Base-by-base conservation (phyloP, 2,329 filamentous ascomycete genomes). In the Xylaria sp. region DNA sequence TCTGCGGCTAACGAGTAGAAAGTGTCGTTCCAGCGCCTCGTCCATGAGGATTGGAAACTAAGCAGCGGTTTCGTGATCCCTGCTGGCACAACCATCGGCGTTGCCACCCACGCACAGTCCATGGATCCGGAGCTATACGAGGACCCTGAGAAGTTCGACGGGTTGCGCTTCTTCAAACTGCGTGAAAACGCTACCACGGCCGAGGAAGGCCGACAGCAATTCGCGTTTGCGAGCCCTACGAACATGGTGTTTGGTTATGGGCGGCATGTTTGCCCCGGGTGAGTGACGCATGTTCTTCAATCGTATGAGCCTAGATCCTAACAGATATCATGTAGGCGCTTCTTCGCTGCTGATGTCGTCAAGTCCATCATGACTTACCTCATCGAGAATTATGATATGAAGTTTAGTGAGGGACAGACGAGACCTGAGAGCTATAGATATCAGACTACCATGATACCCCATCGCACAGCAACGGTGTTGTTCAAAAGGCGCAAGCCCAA, bases 121-220 rank as follows among this genome's bases (percentile, higher is more conserved):
- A 68, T 68, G 66, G 61, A 68, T 35, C 66, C 66, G 6, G 21
- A 55, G n/a, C 27, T 68, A 5, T 68, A 65, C 23, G 16, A 42
- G 12, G 25, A 69, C 1, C 62, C 58, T 1, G 53, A 65, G 42
- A 63, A 32, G 9, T 65, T 69, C 13, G 62, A 65, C 27, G 58
- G 58, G 1, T n/a, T 65, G 2, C 62, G 66, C 0, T 69, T 69
- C 53, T 25, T 21, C 10, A 59, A 54, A 9, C 3, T 51, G 27
- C 51, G 53, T 1, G 25, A 60, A 21, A 44, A 59, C 8, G 27
- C 21, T 47, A 13, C 10, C 23, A 2, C 27, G 5, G 37, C 16
- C n/a, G 59, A 21, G n/a, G 27, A 37, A 35, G 21, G 54, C 18
- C 21, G 44, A 21, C 44, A 47, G 44, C 58, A 65, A 16, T 23